Evolutionary conservation across 2,329 filamentous ascomycete species (phyloP).

Genomic region (Teratosphaeria epicoccoides): DNA sequence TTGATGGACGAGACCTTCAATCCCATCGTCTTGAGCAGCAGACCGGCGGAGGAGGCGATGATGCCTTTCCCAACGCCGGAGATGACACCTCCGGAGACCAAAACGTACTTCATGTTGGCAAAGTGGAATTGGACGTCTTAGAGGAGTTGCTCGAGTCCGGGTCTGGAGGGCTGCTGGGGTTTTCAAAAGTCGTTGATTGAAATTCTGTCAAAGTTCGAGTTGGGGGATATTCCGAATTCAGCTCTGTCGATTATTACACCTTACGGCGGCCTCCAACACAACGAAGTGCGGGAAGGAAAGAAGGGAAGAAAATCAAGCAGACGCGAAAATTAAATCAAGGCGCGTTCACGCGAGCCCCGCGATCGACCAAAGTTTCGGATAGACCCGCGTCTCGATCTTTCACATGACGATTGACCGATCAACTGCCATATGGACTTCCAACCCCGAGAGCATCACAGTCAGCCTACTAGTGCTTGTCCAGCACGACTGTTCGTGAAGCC

Average conservation of each 20-base stretch:
- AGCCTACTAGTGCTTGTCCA: too few relatives aligned
- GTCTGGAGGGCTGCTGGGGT: too few relatives aligned
- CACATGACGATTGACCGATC: not conserved
- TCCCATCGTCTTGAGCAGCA: constrained; percentile 70
- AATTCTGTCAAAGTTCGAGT: not conserved
- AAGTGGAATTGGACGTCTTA: not conserved
- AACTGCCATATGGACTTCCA: not conserved
- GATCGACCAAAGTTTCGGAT: not conserved
- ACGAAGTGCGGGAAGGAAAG: constrained; percentile 1
- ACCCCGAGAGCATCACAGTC: not conserved
- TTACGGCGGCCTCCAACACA: constrained; percentile 27
- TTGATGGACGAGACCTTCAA: constrained; percentile 63
- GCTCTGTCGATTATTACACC: constrained; percentile 12
- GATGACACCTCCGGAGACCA: constrained; percentile 64
- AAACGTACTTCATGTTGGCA: constrained; percentile 67
- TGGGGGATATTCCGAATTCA: too few relatives aligned
- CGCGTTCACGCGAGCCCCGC: not conserved
- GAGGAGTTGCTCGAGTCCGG: not conserved
- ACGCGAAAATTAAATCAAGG: not conserved
- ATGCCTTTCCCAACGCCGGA: constrained; percentile 36
- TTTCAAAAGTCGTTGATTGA: not conserved
- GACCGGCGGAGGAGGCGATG: constrained; percentile 57
- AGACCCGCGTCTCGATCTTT: not conserved
- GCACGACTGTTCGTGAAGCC: too few relatives aligned
- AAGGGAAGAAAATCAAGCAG: not conserved